These are phyloP conservation scores for Sporothrix phasma DNA, from an alignment of 2,329 filamentous ascomycete species.

Conservation along the genomic window DNA sequence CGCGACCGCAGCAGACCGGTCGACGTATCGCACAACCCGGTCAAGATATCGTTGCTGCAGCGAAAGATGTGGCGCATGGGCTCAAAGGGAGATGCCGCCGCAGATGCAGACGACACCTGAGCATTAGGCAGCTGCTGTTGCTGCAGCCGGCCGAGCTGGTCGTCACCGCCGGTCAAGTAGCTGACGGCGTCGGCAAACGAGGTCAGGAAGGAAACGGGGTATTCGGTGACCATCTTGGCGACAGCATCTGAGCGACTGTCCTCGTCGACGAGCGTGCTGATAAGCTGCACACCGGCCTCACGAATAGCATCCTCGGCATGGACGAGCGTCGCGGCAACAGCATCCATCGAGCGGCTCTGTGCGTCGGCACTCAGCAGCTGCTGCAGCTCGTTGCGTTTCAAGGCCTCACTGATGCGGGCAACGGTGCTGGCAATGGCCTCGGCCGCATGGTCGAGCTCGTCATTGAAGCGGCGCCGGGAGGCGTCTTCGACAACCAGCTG, in stretches of 20 bases:
- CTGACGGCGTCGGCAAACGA: constrained; percentile 36
- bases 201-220: constrained; percentile 35
- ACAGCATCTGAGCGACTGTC: constrained; percentile 41
- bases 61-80: constrained; percentile 48
- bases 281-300: constrained; percentile 67
- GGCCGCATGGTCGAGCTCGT: constrained; percentile 48
- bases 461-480: constrained; percentile 64
- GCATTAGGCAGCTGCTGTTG: not conserved
- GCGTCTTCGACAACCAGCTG: constrained; percentile 30
- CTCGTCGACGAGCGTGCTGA: constrained; percentile 73
- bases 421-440: constrained; percentile 62
- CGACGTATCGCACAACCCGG: constrained; percentile 45
- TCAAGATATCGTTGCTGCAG: constrained; percentile 47
- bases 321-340: constrained; percentile 69
- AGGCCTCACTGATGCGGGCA: constrained; percentile 62
- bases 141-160: not conserved
- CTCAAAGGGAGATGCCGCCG: constrained; percentile 39
- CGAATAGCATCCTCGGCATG: constrained; percentile 72
- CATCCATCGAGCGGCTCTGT: constrained; percentile 51
- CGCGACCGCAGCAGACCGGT: constrained; percentile 46
- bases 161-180: constrained; percentile 29
- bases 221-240: constrained; percentile 35
- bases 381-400: constrained; percentile 58
- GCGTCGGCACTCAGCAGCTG: constrained; percentile 60
- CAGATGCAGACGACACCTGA: constrained; percentile 25